Evolutionary conservation across 257 asterid genomes (phyloP).

Genomic region (Nicotiana undulata): DNA sequence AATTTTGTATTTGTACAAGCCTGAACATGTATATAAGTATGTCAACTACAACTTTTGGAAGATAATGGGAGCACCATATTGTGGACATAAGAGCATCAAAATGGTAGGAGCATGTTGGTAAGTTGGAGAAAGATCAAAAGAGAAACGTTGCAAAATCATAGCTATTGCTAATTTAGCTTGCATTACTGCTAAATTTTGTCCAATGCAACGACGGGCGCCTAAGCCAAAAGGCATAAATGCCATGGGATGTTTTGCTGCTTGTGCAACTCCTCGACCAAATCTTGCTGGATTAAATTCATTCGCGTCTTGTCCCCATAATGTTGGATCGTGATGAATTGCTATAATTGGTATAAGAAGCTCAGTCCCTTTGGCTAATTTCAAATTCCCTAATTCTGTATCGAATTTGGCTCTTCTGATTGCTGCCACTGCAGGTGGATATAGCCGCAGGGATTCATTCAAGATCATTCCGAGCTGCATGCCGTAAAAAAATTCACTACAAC

Average conservation of each 20-base stretch:
- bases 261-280: conserved; percentile 29
- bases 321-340: conserved; percentile 58
- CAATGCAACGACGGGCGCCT: conserved; percentile 70
- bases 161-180: conserved; percentile 73
- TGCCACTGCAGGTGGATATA: conserved; percentile 72
- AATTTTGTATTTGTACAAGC: background rate
- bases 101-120: conserved; percentile 68
- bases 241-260: conserved; percentile 4
- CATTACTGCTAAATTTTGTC: conserved; percentile 64
- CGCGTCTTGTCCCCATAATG: conserved; percentile 68
- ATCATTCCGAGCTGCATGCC: conserved; percentile 55
- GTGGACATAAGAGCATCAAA: conserved; percentile 67
- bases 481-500: background rate
- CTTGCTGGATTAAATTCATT: conserved; percentile 63
- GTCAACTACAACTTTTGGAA: conserved; percentile 3
- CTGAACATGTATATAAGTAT: background rate
- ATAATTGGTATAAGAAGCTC: conserved; percentile 68
- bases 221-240: conserved; percentile 71
- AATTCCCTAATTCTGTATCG: conserved; percentile 55
- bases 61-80: conserved; percentile 48
- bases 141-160: conserved; percentile 51
- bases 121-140: conserved; percentile 40
- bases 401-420: conserved; percentile 68
- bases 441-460: conserved; percentile 59
- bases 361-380: conserved; percentile 53